Evolutionary conservation across 805 yeast genomes (phyloP), one percentile per base, ranked within the genome.

Genomic region (Saturnispora sekii): DNA sequence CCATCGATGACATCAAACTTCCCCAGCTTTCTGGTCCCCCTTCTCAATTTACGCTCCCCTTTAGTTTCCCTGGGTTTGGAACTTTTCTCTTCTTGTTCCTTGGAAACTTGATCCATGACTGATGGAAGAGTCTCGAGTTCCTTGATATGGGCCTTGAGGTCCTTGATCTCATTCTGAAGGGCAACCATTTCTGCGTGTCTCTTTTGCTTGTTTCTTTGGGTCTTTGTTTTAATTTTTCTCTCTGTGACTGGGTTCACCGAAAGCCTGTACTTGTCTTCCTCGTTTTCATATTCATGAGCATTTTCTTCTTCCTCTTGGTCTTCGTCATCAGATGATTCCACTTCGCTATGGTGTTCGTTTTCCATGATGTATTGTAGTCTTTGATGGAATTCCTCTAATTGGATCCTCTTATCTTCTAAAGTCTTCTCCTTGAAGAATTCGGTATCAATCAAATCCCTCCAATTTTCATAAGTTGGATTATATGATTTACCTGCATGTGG

Each of bases 401-500:
- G 70, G 44, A 74, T 62, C 55, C 83, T 73, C 55, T 77, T 72
- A 48, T 77, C 76, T 54, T 86, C 96, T 45, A 70, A 74, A 41
- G 74, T 70, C 56, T 77, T 76, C 56, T 87, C 95, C 44, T 70
- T 68, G 43, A 60, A 70, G 53, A 72, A 81, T 63, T 88, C 97
- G 44, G 70, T 67, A 43, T 75, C 67, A 43, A 93, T 75, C 53
- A 89, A 70, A 15, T 62, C 64, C 54, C 78, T 77, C 98, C 98
- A 93, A 26, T 84, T 77, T 45, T 81, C 83, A 51, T 80, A 68
- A 10, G 90, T 73, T 21, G 98, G 98, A 59, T 93, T 93, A 59
- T 87, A 93, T 2, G 97, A 89, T 61, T 83, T 84, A 45, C 97
- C 97, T 2, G 81, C 93, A 54, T 81, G 81, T 10, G 95, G 88